Evolutionary conservation across 176 grass and related monocot genomes (phyloP).

Genomic region (Lolium multiflorum): DNA sequence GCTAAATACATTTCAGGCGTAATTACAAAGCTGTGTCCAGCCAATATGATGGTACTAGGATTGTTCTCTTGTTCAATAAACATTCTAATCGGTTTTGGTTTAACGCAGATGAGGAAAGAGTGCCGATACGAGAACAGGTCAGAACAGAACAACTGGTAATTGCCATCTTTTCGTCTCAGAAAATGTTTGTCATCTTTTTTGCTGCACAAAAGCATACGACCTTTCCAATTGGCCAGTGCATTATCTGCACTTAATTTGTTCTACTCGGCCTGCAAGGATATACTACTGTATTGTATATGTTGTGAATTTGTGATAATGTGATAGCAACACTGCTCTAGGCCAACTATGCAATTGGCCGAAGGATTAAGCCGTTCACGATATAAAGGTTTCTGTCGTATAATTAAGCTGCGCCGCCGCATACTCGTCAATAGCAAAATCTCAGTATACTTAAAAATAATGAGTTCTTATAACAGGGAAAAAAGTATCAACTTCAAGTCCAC

Average conservation of each 20-base stretch:
- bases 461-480: neutral
- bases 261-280: neutral
- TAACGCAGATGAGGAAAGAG: conserved; percentile 24
- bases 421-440: conserved; percentile 4
- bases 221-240: neutral
- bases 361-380: no score
- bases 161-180: neutral
- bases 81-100: neutral
- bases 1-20: neutral
- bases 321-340: no score
- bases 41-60: neutral
- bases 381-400: neutral
- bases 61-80: conserved; percentile 4
- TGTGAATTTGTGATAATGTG: no score
- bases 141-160: no score
- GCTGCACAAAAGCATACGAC: neutral
- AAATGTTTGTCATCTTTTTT: neutral
- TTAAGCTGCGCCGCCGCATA: conserved; percentile 13
- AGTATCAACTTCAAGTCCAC: conserved; percentile 5
- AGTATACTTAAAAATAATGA: neutral
- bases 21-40: neutral
- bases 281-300: no score
- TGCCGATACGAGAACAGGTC: neutral
- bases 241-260: neutral
- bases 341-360: no score